Conservation (phyloP, 345 rosid genomes). For the Aquilaria malaccensis region DNA sequence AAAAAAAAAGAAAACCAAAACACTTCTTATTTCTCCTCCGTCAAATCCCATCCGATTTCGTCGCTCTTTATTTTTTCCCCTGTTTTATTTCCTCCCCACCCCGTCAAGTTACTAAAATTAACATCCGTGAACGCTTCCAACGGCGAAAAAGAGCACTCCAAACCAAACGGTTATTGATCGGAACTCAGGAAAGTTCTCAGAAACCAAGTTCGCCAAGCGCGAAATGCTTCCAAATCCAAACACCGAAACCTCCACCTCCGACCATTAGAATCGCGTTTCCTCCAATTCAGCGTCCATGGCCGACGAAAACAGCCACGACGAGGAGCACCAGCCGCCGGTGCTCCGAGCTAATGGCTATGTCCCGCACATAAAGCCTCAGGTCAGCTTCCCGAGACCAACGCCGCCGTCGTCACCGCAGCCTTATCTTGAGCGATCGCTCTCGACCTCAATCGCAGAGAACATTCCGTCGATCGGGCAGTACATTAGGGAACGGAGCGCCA, state of each 20-base stretch:
- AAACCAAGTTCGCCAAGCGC: constrained; percentile 6
- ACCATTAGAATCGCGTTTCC: too few species aligned
- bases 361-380: constrained; percentile 42
- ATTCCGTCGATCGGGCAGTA: constrained; percentile 43
- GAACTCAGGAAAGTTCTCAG: background rate
- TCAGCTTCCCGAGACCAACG: constrained; percentile 41
- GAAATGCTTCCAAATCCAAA: constrained; percentile 5
- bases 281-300: too few species aligned
- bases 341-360: constrained; percentile 3
- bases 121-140: too few species aligned
- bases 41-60: constrained; percentile 4
- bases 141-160: background rate
- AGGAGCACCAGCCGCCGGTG: too few species aligned
- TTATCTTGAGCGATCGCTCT: constrained; percentile 19
- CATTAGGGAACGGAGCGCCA: constrained; percentile 53
- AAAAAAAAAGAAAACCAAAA: too few species aligned
- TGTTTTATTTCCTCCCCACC: background rate
- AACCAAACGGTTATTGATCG: background rate
- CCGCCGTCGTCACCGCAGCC: constrained; percentile 60
- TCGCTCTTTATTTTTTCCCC: background rate
- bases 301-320: too few species aligned
- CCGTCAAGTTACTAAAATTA: too few species aligned
- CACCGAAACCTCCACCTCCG: background rate
- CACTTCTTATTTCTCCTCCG: background rate
- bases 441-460: constrained; percentile 24